Base-by-base conservation (phyloP, 106 monocot genomes). In the Ottelia alismoides region DNA sequence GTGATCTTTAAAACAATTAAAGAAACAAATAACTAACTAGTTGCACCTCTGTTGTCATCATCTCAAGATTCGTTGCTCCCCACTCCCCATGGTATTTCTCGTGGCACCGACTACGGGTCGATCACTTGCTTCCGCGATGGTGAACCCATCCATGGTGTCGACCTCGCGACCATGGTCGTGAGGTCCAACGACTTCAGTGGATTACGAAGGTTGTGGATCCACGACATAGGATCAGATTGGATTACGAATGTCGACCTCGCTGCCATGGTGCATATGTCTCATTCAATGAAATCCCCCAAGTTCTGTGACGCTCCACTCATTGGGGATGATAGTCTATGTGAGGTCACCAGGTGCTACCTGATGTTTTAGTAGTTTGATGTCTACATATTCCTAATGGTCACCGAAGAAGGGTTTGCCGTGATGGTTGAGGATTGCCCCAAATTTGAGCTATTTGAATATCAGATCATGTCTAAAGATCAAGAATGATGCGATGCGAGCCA, bases 11-110 rank as follows among this genome's bases (percentile, higher is more conserved):
- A n/a, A n/a, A n/a, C n/a, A n/a, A n/a, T n/a, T n/a, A n/a, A n/a
- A n/a, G n/a, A n/a, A n/a, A n/a, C n/a, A n/a, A n/a, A n/a, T n/a
- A n/a, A n/a, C n/a, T n/a, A n/a, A n/a, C n/a, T n/a, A n/a, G n/a
- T n/a, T n/a, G n/a, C 45, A 74, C 79, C 61, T 51, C 60, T 49
- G 72, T 78, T 20, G 79, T 83, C 12, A 75, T 79, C 52, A 83
- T 93, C 12, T 93, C 92, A 31, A 87, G n/a, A n/a, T 78, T 63
- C 76, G 83, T 30, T 93, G 87, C 92, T 93, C 30, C 51, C 53
- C 47, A 59, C 87, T 18, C 57, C 87, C 16, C 73, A 76, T 70
- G 57, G 52, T 61, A 69, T 93, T 0, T 11, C 18, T n/a, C 16
- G 46, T 19, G 9, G 19, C 27, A 73, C 49, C 51, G 63, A 50